Evolutionary conservation across 768 basidiomycete species (phyloP), one percentile per base, ranked within the genome.

Genomic region (Kwoniella mangroviensis): DNA sequence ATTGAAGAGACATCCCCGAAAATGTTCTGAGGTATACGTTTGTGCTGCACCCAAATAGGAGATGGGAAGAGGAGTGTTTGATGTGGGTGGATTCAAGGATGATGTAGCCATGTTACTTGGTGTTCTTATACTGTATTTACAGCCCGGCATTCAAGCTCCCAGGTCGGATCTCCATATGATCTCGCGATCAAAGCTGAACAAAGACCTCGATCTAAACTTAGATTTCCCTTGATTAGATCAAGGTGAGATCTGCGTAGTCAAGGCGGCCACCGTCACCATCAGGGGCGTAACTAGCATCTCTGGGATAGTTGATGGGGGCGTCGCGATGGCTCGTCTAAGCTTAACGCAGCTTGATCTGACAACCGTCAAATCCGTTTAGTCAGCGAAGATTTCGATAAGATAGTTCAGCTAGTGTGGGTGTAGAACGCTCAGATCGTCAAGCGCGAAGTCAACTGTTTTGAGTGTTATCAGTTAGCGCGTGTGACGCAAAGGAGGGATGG

Each of bases 1-100:
- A 41, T 45, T 66, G 49, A 42, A 60, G 52, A 10, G 54, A 45
- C 72, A 73, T 73, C 34, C 34, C 6, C 9, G 34, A 34, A 34
- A 34, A 6, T 34, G 34, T 34, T 34, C 34, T 34, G 34, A 34
- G 34, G 34, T 4, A 34, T 34, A 34, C 34, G 34, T 34, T 34
- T 5, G 34, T 34, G 9, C 6, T 34, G 34, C 4, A 34, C 34
- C 6, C 9, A 34, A 34, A 34, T 34, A 34, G 34, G 34, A 34
- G 34, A 34, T 34, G 6, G 34, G 34, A 34, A 34, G 34, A 34
- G 34, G 9, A 34, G 34, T 34, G 4, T 34, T 34, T 34, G 34
- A 6, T 34, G 6, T 34, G 1, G 34, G 26, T 26, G 34, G 34
- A 34, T 34, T 7, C 34, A 34, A 34, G 45, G 45, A 19, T 49